phyloP scores from a whole-genome alignment of 805 yeast genomes.

The Tetrapisispora pingtungensis region DNA sequence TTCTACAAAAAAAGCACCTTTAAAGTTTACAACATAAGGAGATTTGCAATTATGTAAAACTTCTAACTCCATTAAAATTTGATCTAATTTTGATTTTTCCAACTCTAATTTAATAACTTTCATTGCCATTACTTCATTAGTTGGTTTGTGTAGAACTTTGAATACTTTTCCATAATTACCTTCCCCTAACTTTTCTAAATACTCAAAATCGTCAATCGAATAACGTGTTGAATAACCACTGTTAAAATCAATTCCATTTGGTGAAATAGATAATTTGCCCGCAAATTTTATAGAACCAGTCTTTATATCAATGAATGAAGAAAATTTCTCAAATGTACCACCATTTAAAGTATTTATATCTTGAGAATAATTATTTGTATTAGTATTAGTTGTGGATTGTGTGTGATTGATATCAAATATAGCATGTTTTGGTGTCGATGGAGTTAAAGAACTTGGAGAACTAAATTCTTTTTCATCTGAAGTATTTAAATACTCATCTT shows the following conservation, averaged over 20 bases:
- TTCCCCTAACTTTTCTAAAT: slow-evolving; percentile 80
- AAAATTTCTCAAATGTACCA: slow-evolving; percentile 68
- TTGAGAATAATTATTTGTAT: too few relatives aligned
- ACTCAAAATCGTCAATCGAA: slow-evolving; percentile 71
- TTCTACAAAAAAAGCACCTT: slow-evolving; percentile 94
- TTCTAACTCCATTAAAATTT: slow-evolving; percentile 91
- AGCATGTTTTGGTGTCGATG: neutral
- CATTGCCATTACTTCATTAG: slow-evolving; percentile 91
- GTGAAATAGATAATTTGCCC: slow-evolving; percentile 85
- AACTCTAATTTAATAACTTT: slow-evolving; percentile 88
- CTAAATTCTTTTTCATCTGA: neutral
- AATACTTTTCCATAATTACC: slow-evolving; percentile 96
- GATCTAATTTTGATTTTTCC: slow-evolving; percentile 88
- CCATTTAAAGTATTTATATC: slow-evolving; percentile 7
- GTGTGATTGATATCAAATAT: neutral
- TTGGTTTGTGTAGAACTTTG: slow-evolving; percentile 87
- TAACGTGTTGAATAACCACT: slow-evolving; percentile 81
- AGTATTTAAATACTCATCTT: neutral
- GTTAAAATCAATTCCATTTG: slow-evolving; percentile 84
- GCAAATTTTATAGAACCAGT: slow-evolving; percentile 86
- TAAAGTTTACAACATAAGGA: slow-evolving; percentile 91
- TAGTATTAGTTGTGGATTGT: too few relatives aligned
- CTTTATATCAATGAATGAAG: slow-evolving; percentile 76
- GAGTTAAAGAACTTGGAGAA: neutral
- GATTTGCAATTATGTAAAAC: slow-evolving; percentile 84